These are phyloP conservation scores for Diplodia seriata DNA, from an alignment of 2,329 filamentous ascomycete species.

Conservation along the genomic window DNA sequence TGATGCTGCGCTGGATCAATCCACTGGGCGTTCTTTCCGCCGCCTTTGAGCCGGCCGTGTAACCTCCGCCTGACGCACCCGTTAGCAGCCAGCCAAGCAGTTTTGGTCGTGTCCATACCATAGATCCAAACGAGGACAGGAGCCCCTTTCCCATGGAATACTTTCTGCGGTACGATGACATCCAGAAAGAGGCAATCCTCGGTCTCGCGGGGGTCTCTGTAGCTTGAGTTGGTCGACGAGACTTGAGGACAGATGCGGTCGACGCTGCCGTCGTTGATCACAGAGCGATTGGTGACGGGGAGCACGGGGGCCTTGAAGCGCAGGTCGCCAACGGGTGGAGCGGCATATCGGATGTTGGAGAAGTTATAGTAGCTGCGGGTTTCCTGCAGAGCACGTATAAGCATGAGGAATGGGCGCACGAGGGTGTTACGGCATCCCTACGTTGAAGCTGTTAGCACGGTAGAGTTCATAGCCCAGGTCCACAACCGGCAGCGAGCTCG, in stretches of 20 bases:
- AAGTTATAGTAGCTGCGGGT: constrained; percentile 59
- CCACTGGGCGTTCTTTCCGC: background rate
- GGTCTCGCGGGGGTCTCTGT: constrained; percentile 9
- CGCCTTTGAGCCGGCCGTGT: constrained; percentile 37
- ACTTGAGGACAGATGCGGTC: constrained; percentile 25
- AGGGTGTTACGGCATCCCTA: constrained; percentile 34
- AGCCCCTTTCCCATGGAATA: constrained; percentile 43
- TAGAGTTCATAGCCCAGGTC: constrained; percentile 63
- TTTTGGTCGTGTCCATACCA: constrained; percentile 37
- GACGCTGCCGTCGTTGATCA: constrained; percentile 54
- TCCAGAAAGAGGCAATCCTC: constrained; percentile 53
- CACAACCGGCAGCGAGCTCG: constrained; percentile 51
- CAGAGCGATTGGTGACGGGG: constrained; percentile 52
- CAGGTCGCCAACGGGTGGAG: constrained; percentile 59
- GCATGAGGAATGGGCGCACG: background rate
- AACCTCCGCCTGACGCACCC: constrained; percentile 47
- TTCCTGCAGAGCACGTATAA: constrained; percentile 40
- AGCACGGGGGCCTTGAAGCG: constrained; percentile 58
- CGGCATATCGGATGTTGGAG: constrained; percentile 64
- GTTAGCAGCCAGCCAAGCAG: background rate
- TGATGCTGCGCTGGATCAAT: background rate
- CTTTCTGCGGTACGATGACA: constrained; percentile 45
- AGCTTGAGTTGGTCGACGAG: background rate
- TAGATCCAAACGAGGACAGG: constrained; percentile 54
- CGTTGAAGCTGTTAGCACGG: constrained; percentile 55